Percentiles rank a stretch among this genome's conserved stretches.
phyloP scores from a whole-genome alignment of 108 stramenopile species.

The Skeletonema menzelii region DNA sequence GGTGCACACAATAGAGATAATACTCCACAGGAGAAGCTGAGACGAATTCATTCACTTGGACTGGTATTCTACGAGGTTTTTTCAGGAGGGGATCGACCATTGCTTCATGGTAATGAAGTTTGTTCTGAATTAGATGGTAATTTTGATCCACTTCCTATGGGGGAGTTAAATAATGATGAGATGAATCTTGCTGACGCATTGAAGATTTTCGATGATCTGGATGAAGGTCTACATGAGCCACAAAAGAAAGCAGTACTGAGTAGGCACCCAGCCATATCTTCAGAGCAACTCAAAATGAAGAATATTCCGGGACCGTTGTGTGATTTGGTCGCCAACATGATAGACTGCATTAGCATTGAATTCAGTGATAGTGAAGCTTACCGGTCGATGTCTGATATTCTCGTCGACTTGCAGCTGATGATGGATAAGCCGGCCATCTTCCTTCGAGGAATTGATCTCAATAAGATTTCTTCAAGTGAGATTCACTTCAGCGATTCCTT shows the following conservation, averaged over 20 bases:
- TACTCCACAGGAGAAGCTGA: background rate
- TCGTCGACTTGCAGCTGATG: conserved; percentile 29
- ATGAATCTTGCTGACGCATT: background rate
- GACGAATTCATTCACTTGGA: conserved; percentile 21
- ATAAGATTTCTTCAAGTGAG: conserved; percentile 6
- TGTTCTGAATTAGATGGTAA: background rate
- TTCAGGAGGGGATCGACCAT: conserved; percentile 16
- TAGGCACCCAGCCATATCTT: background rate
- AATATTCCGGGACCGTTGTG: conserved; percentile 13
- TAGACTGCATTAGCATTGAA: conserved; percentile 11
- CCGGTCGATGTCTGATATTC: conserved; percentile 12
- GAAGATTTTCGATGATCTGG: background rate
- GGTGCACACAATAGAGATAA: background rate
- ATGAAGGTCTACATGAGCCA: background rate
- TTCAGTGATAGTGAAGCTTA: conserved; percentile 19
- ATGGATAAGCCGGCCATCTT: conserved; percentile 22
- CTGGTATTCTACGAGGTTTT: conserved; percentile 22
- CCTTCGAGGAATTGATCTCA: conserved; percentile 12
- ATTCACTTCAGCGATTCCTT: background rate
- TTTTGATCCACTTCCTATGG: background rate
- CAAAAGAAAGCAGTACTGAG: background rate
- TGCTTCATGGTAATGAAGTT: too few relatives aligned
- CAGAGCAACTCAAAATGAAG: conserved; percentile 5
- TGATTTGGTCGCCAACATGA: conserved; percentile 24
- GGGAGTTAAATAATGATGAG: background rate